Evolutionary conservation across 1,284 basidiomycete genomes (phyloP), one percentile per base, ranked within the genome.

Genomic region (Heliocybe sulcata): DNA sequence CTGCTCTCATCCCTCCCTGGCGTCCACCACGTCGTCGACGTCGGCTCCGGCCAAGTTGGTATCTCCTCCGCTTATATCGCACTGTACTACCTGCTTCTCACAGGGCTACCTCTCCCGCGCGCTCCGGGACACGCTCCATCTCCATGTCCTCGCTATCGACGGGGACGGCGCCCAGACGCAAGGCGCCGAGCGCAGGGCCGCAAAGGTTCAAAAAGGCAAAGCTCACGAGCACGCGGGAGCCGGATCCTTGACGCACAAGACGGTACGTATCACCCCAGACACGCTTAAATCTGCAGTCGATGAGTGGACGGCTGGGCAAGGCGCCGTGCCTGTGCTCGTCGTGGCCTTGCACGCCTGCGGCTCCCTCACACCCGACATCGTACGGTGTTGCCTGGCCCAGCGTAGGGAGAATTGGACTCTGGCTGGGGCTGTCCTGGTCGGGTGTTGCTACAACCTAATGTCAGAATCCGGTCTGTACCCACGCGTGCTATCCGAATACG

Each of bases 311-410:
- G n/a, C 10, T 51, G 31, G 50, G 20, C 14, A 52, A 14, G 27
- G 25, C 9, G 68, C 70, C 2, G 60, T 71, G 8, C 81, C 81
- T 2, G 74, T 87, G 3, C 66, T 85, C 29, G 69, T 88, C 51
- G 77, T 87, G 27, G 86, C 82, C 11, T 72, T 89, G 47, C 86
- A 89, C 59, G 82, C 74, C 4, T 77, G 72, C 56, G 78, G 78
- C 3, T 76, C 77, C 2, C 68, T 80, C 14, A 77, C 77, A 1
- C 65, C 74, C 42, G 71, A 77, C 56, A 71, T 79, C 8, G 55
- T 79, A 35, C 73, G 75, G 22, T 65, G 71, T 20, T 69, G 77
- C 64, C 50, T 67, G 53, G 56, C 63, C 49, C 50, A 56, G 56
- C 23, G 45, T 33, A 20, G 35, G 14, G 49, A 33, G 25, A 42